Evolutionary conservation across 106 monocot species (phyloP), one percentile per base, ranked within the genome.

Genomic region (Platanthera zijinensis): DNA sequence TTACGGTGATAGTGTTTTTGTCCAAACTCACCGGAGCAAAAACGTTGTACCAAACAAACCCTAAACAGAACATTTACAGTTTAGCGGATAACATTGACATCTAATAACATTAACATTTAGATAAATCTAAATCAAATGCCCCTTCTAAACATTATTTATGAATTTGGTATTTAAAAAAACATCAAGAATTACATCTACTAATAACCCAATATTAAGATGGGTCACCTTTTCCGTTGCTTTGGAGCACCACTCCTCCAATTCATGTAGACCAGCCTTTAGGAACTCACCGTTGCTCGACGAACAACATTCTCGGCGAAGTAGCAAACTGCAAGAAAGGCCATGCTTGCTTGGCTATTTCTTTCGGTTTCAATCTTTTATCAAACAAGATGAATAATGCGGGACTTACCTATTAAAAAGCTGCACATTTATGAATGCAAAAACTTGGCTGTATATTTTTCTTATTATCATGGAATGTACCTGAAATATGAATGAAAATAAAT

Each of bases 201-300:
- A 39, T 39, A 39, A 39, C 39, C 39, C 39, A 3, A 39, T 21
- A 73, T 12, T 75, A 25, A 19, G 14, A 48, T 70, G 32, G 48
- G 46, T 53, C 71, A 97, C 97, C 97, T 94, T 89, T 15, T 86
- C 87, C 57, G 86, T 94, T 52, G 80, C 81, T 80, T 78, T 90
- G 47, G 54, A 81, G 79, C 94, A 99, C 92, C 89, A 92, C 18
- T 88, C 83, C 70, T 92, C 99, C 54, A 99, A 77, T 62, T 99
- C 99, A 59, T 90, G 90, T 71, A 99, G 85, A n/a, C 99, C 99
- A 78, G 94, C 81, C 71, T 92, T 99, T 10, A 99, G 83, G 73
- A 86, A 99, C 80, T 99, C 99, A 14, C 92, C 99, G 59, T 94
- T 99, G 84, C 99, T 99, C 72, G 88, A 94, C 13, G 99, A 99